Evolutionary conservation across 2,329 filamentous ascomycete genomes (phyloP), one percentile per base, ranked within the genome.

Genomic region (Penicillium sp.): DNA sequence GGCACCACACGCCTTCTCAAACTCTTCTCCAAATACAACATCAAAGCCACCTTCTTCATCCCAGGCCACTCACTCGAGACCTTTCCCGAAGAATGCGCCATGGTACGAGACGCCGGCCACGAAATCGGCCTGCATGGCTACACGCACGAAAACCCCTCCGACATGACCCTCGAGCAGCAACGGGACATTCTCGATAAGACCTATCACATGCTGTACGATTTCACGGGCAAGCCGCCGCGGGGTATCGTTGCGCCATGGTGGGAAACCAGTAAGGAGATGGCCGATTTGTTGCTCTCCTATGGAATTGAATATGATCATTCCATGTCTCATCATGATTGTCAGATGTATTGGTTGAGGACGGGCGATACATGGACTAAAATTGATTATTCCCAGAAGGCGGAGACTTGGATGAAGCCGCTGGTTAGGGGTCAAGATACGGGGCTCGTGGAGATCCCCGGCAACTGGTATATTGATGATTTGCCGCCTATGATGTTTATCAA

Each of bases 91-190:
- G 80, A 85, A 59, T 82, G 79, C 61, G 76, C 70, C 35, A 72
- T 76, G 63, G 73, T 85, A 6, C 77, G 79, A 13, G 82, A 85
- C 54, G 74, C 75, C 0, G 82, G 82, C 0, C 82, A 85, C 59
- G 82, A 85, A 61, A 81, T 73, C 49, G 82, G 82, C 2, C 72
- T 85, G 10, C 85, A 88, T 54, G 85, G 83, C 5, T 88, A 88
- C 67, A 82, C 78, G 0, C 84, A 88, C 58, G 85, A 88, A 62
- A 88, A 88, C 59, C 84, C 85, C 0, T 75, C 74, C 0, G 79
- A 83, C 45, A 87, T 88, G 83, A 84, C 76, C 0, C 64, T 87
- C 1, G 84, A 89, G 61, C 86, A 90, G 68, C 85, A 90, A 65
- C 77, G 78, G 6, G 84, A 87, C 53, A 82, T 90, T 4, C 75